Base-by-base conservation (phyloP, 257 asterid genomes). In the Gentiana straminea region DNA sequence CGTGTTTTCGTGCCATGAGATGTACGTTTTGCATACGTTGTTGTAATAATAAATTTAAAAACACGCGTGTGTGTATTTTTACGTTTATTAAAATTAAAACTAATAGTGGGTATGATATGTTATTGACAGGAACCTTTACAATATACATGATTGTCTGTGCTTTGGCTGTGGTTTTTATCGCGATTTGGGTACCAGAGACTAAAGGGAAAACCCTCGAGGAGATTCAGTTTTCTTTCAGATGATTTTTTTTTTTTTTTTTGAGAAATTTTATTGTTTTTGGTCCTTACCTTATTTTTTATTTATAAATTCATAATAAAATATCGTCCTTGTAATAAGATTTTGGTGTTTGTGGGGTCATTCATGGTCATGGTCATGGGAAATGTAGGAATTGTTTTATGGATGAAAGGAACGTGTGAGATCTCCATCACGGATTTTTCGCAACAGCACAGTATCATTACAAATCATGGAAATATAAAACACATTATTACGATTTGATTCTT, bases 151-250 rank as follows among this genome's bases (percentile, higher is more conserved):
- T 73, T 9, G 57, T 76, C 78, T 74, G 81, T 50, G 48, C 57
- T 32, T 50, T 83, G 33, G 62, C 94, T 0, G 71, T 78, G 46
- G 80, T 51, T 7, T 89, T 89, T 50, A 86, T 69, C 52, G 15
- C 84, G 3, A 68, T 85, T 55, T 83, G 78, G 78, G 83, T 88
- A 41, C 95, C 97, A 8, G 97, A 89, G 71, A 89, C 97, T 0
- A 89, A 85, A 66, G 97, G 97, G 1, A 89, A 71, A 69, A 81
- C 91, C 10, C 78, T 85, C 7, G 95, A 85, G 71, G 94, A 89
- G 68, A 83, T 85, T 64, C 97, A 89, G 59, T 65, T 47, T 58
- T 81, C 89, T 9, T 85, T 89, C 54, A 81, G 93, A 81, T 79
- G 76, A 74, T 35, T 66, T 5, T 2, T 36, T 41, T 33, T 45